Evolutionary conservation across 2,329 filamentous ascomycete genomes (phyloP).

Genomic region (Nothophaeocryptopus gaeumannii): DNA sequence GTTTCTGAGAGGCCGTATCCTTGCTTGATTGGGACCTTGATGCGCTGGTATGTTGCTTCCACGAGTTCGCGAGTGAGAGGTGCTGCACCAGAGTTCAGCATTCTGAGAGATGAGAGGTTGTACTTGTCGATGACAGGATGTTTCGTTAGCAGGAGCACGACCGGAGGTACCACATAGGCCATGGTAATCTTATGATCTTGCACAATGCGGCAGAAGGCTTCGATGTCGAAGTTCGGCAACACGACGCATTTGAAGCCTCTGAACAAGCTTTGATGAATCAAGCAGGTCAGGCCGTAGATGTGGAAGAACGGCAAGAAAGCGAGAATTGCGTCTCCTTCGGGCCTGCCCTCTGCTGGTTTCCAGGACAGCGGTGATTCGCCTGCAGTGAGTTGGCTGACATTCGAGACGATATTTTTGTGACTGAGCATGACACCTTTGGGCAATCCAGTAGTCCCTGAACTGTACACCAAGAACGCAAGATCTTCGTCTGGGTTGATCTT

Average conservation of each 20-base stretch:
- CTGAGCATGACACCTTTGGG: conserved; percentile 76
- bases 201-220: conserved; percentile 72
- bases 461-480: conserved; percentile 81
- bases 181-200: conserved; percentile 74
- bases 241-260: conserved; percentile 66
- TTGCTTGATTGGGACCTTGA: conserved; percentile 81
- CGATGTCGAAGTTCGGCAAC: conserved; percentile 77
- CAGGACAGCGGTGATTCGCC: conserved; percentile 51
- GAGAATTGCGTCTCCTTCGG: conserved; percentile 67
- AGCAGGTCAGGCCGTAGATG: conserved; percentile 76
- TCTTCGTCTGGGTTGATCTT: conserved; percentile 68
- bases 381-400: conserved; percentile 50
- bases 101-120: conserved; percentile 72
- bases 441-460: conserved; percentile 82
- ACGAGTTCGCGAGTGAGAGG: conserved; percentile 80
- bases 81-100: conserved; percentile 84
- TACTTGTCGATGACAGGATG: conserved; percentile 75
- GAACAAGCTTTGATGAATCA: conserved; percentile 67
- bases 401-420: conserved; percentile 78
- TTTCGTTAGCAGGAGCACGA: conserved; percentile 77
- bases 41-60: conserved; percentile 68
- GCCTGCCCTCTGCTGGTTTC: conserved; percentile 44
- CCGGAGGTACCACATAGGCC: conserved; percentile 77
- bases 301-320: conserved; percentile 87
- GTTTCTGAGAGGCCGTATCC: conserved; percentile 90